Base-by-base conservation (phyloP, 2,329 filamentous ascomycete species). In the Biscogniauxia marginata region DNA sequence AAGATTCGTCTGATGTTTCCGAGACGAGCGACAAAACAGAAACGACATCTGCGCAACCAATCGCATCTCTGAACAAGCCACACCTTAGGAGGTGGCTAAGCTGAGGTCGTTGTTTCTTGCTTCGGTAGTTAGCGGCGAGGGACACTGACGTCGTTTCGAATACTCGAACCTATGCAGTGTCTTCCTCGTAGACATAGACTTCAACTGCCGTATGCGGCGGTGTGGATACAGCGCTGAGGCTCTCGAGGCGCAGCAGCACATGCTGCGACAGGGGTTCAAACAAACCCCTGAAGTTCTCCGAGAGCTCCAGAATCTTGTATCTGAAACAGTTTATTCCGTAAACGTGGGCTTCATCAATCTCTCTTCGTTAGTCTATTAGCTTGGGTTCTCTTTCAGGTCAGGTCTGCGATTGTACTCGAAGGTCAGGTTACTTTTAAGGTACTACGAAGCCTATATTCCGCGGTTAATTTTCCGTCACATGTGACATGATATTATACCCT, bases 11-110 rank as follows among this genome's bases (percentile, higher is more conserved):
- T 50, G 57, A 57, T 52, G 49, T 62, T 64, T 61, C 56, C 61
- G 60, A 64, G 58, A 63, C 62, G 23, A 43, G 46, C 22, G 39
- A 25, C 61, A 60, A 63, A 63, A 63, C 60, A 52, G 19, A 48
- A 18, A 44, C 47, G n/a, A 16, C 24, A 50, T 21, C 25, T 52
- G 50, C 3, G 52, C 22, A 58, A 39, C 62, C 53, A 64, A 64
- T 64, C 62, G 62, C 62, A 64, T 64, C 34, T 19, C 22, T 5
- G 25, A 20, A 34, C 25, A 9, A 46, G 45, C 19, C 25, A 4
- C 18, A 4, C 7, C 46, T 7, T 6, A 6, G n/a, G 48, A 23
- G 23, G 48, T 19, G 23, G 9, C 19, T 19, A 18, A 4, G 25
- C 49, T 34, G 25, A 51, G 7, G 22, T 44, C 39, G 4, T 21